phyloP scores from a whole-genome alignment of 305 asterid genomes.

The Euphrasia arctica region DNA sequence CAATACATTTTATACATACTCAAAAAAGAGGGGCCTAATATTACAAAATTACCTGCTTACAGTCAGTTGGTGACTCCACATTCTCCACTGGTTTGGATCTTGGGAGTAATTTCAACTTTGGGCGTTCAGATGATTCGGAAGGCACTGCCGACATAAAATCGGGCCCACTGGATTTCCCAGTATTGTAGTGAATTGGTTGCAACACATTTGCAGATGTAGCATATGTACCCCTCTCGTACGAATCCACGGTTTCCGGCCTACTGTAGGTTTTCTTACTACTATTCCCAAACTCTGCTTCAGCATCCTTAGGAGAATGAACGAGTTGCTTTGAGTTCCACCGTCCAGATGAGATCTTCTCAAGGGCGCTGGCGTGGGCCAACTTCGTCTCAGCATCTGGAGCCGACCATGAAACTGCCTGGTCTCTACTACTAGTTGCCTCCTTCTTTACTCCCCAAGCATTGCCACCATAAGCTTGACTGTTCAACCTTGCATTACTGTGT shows the following conservation, averaged over 20 bases:
- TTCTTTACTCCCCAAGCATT: conserved; percentile 84
- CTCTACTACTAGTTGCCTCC: conserved; percentile 52
- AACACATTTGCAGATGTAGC: conserved; percentile 30
- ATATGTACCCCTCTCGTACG: conserved; percentile 41
- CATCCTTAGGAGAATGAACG: conserved; percentile 43
- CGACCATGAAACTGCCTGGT: conserved; percentile 53
- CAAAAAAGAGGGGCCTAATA: conserved; percentile 13
- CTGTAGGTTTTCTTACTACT: conserved; percentile 34
- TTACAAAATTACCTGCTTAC: conserved; percentile 49
- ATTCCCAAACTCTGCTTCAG: conserved; percentile 38
- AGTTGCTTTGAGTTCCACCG: conserved; percentile 84
- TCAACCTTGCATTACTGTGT: conserved; percentile 40
- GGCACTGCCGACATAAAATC: conserved; percentile 38
- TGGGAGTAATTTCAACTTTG: conserved; percentile 84
- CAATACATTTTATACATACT: conserved; percentile 14
- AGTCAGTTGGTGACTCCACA: conserved; percentile 39
- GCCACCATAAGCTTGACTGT: conserved; percentile 41
- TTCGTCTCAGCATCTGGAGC: conserved; percentile 72
- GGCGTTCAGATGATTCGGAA: conserved; percentile 61
- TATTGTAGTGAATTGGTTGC: conserved; percentile 8
- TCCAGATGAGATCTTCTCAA: conserved; percentile 85
- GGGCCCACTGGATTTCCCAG: conserved; percentile 39
- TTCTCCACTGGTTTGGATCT: conserved; percentile 83
- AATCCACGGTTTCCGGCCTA: conserved; percentile 42
- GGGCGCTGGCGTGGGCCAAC: conserved; percentile 93